phyloP scores from a whole-genome alignment of 2,329 filamentous ascomycete genomes.

The Lomentospora prolificans region DNA sequence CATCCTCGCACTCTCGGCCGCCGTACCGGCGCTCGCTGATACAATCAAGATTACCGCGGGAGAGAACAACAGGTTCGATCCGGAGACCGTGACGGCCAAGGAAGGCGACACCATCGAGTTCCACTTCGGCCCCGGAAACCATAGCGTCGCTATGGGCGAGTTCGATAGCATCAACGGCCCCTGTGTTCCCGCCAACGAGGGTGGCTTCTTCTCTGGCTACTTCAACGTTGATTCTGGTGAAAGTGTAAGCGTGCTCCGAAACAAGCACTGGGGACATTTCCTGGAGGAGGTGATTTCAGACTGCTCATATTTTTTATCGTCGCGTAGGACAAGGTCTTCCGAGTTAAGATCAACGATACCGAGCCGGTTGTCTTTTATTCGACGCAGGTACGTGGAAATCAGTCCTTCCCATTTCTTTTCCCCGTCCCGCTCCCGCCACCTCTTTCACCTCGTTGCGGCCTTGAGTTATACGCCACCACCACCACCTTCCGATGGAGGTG shows the following conservation, averaged over 20 bases:
- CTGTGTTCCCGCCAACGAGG: slow-evolving; percentile 19
- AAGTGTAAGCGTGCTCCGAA: background rate
- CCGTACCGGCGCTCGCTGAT: slow-evolving; percentile 14
- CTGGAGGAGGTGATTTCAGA: background rate
- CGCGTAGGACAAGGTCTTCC: slow-evolving; percentile 14
- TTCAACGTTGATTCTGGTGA: background rate
- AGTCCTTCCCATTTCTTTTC: background rate
- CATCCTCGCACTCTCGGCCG: slow-evolving; percentile 7
- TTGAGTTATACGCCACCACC: too few relatives aligned
- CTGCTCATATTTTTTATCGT: background rate
- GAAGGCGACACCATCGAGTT: slow-evolving; percentile 41
- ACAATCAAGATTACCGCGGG: slow-evolving; percentile 30
- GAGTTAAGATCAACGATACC: slow-evolving; percentile 19
- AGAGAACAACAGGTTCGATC: slow-evolving; percentile 28
- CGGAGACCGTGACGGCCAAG: slow-evolving; percentile 31
- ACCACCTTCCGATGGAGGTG: too few relatives aligned
- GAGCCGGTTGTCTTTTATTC: slow-evolving; percentile 23
- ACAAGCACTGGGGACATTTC: background rate
- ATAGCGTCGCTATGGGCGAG: slow-evolving; percentile 38
- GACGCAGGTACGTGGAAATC: slow-evolving; percentile 8
- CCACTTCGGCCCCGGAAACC: slow-evolving; percentile 39
- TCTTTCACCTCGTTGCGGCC: too few relatives aligned
- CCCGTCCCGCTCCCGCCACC: background rate
- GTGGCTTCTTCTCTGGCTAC: slow-evolving; percentile 7
- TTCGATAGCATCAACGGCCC: slow-evolving; percentile 29